These are phyloP conservation scores for Penicillium atrosanguineum DNA, from an alignment of 495 filamentous ascomycete genomes.

Conservation along the genomic window DNA sequence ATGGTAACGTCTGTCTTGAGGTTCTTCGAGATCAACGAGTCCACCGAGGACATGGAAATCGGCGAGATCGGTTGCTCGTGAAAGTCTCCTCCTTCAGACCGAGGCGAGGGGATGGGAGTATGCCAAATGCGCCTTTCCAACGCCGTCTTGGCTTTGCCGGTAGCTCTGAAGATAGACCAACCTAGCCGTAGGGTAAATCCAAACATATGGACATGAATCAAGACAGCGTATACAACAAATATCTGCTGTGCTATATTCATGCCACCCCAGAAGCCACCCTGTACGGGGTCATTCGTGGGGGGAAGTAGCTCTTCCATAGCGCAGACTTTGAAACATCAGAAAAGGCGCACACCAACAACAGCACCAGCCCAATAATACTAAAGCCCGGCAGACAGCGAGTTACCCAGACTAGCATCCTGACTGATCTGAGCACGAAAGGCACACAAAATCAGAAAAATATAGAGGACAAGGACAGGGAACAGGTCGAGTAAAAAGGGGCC, in stretches of 20 bases:
- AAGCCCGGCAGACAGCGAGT: conserved; percentile 38
- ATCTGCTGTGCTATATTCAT: conserved; percentile 27
- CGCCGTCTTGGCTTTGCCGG: conserved; percentile 18
- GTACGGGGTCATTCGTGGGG: conserved; percentile 8
- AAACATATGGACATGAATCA: conserved; percentile 31
- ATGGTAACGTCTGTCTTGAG: neutral
- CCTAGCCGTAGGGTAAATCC: conserved; percentile 32
- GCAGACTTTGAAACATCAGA: conserved; percentile 17
- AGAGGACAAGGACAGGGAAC: neutral
- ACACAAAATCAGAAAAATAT: neutral
- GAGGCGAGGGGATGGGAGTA: neutral
- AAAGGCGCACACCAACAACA: conserved; percentile 24
- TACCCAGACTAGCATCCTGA: conserved; percentile 28
- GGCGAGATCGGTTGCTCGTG: conserved; percentile 10
- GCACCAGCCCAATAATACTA: conserved; percentile 32
- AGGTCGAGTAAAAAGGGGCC: neutral
- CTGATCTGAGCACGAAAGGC: neutral
- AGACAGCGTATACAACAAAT: conserved; percentile 32
- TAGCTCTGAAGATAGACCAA: conserved; percentile 25
- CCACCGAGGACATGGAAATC: conserved; percentile 7
- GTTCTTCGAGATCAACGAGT: conserved; percentile 10
- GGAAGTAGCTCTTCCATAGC: conserved; percentile 19
- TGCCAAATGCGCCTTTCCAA: conserved; percentile 24
- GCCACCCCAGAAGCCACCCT: conserved; percentile 13
- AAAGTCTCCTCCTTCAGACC: conserved; percentile 3